Evolutionary conservation across 345 rosid genomes (phyloP).

Genomic region (Brassica nigra): DNA sequence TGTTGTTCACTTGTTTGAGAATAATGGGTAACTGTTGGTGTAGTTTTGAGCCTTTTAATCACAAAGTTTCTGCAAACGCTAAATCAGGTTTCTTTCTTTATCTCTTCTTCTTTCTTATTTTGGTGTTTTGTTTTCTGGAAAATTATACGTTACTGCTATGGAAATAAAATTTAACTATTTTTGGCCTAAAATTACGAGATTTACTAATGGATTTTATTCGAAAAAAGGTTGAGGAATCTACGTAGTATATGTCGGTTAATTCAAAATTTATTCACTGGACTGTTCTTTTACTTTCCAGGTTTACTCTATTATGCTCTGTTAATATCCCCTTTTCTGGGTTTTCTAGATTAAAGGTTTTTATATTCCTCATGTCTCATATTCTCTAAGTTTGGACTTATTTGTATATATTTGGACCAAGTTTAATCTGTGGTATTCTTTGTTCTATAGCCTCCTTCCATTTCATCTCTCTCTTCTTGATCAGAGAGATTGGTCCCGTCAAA

Average conservation of each 20-base stretch:
- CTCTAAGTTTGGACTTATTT: slow-evolving; percentile 10
- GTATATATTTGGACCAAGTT: not conserved
- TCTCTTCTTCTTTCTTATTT: slow-evolving; percentile 20
- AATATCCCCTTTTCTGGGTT: slow-evolving; percentile 9
- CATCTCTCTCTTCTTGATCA: not conserved
- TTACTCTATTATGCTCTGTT: slow-evolving; percentile 33
- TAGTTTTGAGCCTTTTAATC: slow-evolving; percentile 67
- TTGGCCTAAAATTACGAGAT: slow-evolving; percentile 12
- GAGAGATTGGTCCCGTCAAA: slow-evolving; percentile 13
- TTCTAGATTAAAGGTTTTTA: not conserved
- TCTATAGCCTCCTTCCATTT: not conserved
- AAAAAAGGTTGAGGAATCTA: slow-evolving; percentile 13
- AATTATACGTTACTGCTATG: slow-evolving; percentile 12
- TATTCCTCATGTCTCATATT: not conserved
- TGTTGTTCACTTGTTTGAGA: slow-evolving; percentile 20
- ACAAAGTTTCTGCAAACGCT: slow-evolving; percentile 82
- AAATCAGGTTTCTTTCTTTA: slow-evolving; percentile 65
- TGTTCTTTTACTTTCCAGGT: slow-evolving; percentile 13
- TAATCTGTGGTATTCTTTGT: not conserved
- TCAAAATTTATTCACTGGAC: not conserved
- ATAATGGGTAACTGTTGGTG: slow-evolving; percentile 89
- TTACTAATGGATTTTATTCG: not conserved
- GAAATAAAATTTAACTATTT: not conserved
- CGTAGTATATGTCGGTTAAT: slow-evolving; percentile 1
- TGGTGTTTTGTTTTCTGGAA: not conserved